phyloP scores from a whole-genome alignment of 768 basidiomycete genomes.

The Russula sp. region DNA sequence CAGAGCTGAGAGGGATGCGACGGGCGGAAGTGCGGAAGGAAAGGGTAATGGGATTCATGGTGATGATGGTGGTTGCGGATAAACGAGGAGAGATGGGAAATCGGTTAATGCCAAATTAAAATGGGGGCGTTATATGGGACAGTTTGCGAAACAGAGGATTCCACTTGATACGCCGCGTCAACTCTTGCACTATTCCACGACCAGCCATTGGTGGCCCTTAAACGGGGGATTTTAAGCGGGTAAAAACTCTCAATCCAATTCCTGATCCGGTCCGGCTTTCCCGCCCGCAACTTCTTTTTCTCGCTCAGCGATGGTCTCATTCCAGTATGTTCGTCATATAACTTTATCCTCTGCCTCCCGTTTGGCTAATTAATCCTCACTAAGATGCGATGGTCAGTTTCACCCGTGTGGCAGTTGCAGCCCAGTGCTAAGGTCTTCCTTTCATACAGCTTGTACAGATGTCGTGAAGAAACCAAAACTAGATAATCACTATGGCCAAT shows the following conservation, averaged over 20 bases:
- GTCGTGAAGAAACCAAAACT: conserved; percentile 93
- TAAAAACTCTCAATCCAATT: too few relatives aligned
- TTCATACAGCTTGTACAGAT: conserved; percentile 64
- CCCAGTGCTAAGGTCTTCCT: conserved; percentile 2
- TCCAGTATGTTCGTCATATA: conserved; percentile 25
- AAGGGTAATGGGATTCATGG: conserved; percentile 3
- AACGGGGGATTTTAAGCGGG: too few relatives aligned
- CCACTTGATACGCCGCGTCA: too few relatives aligned
- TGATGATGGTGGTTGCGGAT: conserved; percentile 2
- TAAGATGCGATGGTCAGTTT: conserved; percentile 32
- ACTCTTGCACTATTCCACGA: neutral
- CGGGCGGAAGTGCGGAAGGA: conserved; percentile 27
- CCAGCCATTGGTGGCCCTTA: too few relatives aligned
- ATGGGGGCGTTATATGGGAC: neutral
- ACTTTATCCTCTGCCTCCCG: conserved; percentile 32
- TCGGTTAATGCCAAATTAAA: neutral
- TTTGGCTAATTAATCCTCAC: neutral
- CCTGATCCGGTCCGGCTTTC: neutral
- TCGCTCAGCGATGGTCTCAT: conserved; percentile 27
- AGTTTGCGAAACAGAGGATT: neutral
- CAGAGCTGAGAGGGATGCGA: conserved; percentile 25
- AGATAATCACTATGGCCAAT: conserved; percentile 67
- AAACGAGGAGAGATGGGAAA: neutral
- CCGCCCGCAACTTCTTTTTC: neutral
- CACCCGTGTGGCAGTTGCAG: too few relatives aligned